Percentiles rank a stretch among this genome's conserved stretches.
phyloP scores from a whole-genome alignment of 176 grass and related monocot species.

The Aegilops longissima region DNA sequence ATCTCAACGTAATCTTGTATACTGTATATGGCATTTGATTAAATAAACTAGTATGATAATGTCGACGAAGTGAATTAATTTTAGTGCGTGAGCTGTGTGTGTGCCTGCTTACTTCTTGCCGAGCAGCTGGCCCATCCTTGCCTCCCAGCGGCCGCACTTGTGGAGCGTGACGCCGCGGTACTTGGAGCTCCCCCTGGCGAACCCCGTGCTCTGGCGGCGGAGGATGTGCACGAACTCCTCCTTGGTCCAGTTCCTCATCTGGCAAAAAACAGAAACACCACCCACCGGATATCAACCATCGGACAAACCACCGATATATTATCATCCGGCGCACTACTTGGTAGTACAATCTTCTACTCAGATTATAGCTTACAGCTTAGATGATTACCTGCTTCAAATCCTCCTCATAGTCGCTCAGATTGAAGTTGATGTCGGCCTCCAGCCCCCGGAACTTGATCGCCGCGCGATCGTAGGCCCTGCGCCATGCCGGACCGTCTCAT shows the following conservation, averaged over 20 bases:
- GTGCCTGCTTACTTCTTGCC: slow-evolving; percentile 80
- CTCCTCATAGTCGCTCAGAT: slow-evolving; percentile 78
- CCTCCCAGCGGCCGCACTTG: slow-evolving; percentile 98
- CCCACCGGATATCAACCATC: background rate
- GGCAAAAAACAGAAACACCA: background rate
- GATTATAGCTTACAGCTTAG: too few relatives aligned
- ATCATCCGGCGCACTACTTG: background rate
- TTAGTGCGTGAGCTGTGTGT: background rate
- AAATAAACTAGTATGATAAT: too few relatives aligned
- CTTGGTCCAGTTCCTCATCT: slow-evolving; percentile 96
- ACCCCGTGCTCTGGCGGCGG: slow-evolving; percentile 93
- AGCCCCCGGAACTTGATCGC: slow-evolving; percentile 96
- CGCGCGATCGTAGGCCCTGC: slow-evolving; percentile 90
- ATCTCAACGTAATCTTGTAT: background rate
- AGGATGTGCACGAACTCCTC: slow-evolving; percentile 99
- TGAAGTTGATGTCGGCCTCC: slow-evolving; percentile 98
- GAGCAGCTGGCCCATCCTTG: slow-evolving; percentile 94
- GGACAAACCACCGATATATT: background rate
- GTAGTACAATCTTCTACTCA: background rate
- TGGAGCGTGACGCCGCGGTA: slow-evolving; percentile 95
- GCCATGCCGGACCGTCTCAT: background rate
- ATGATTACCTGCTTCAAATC: slow-evolving; percentile 80
- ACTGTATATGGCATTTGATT: background rate
- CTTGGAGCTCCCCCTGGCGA: slow-evolving; percentile 91
- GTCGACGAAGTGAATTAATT: too few relatives aligned